These are phyloP conservation scores for Aspergillus spinulosporus DNA, from an alignment of 2,329 filamentous ascomycete genomes.

Conservation along the genomic window DNA sequence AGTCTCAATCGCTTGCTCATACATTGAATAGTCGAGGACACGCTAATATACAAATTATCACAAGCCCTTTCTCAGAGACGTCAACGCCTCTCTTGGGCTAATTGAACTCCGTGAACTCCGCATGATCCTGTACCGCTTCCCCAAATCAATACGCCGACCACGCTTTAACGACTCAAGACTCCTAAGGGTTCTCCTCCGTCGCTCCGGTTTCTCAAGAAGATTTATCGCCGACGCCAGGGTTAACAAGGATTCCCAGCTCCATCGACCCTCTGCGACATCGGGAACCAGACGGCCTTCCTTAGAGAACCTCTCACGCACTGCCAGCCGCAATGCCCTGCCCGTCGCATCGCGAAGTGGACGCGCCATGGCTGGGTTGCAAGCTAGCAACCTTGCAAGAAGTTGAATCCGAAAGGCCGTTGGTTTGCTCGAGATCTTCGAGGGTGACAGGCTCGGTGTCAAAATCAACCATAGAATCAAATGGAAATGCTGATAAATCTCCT, in stretches of 20 bases:
- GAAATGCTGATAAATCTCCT: slow-evolving; percentile 52
- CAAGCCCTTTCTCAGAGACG: slow-evolving; percentile 34
- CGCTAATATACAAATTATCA: slow-evolving; percentile 14
- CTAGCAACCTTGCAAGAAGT: slow-evolving; percentile 52
- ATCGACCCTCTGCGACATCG: slow-evolving; percentile 33
- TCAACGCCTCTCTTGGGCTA: slow-evolving; percentile 27
- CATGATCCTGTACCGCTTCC: slow-evolving; percentile 37
- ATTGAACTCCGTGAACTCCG: slow-evolving; percentile 46
- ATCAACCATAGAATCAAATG: slow-evolving; percentile 58
- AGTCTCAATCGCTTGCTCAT: too few species aligned
- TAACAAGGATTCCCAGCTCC: slow-evolving; percentile 48
- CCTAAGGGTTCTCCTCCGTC: slow-evolving; percentile 29
- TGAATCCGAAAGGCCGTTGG: slow-evolving; percentile 51
- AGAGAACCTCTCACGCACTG: slow-evolving; percentile 46
- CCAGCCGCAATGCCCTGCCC: slow-evolving; percentile 55
- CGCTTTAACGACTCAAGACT: slow-evolving; percentile 30
- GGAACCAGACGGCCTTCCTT: slow-evolving; percentile 36
- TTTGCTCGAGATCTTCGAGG: slow-evolving; percentile 46
- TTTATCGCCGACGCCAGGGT: slow-evolving; percentile 49
- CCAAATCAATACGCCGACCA: slow-evolving; percentile 37
- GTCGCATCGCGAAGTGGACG: slow-evolving; percentile 56
- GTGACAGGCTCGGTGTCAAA: slow-evolving; percentile 53
- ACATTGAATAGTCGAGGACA: background rate
- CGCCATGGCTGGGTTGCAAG: slow-evolving; percentile 56
- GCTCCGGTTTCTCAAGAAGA: slow-evolving; percentile 42